Percentiles rank a stretch among this genome's conserved stretches.
Evolutionary conservation across 306 rosid species (phyloP).

Genomic region (Spatholobus suberectus): DNA sequence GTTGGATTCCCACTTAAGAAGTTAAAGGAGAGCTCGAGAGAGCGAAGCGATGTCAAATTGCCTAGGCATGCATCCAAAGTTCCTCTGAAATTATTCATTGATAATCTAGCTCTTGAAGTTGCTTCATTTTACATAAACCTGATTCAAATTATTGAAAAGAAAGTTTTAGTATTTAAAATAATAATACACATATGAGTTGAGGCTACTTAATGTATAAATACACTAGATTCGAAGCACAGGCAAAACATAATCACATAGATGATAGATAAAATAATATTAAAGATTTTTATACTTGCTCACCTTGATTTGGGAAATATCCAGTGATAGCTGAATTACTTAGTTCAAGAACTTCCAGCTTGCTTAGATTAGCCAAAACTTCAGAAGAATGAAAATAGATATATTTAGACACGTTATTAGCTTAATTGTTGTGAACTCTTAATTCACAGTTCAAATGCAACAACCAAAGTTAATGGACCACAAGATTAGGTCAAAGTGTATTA

Average conservation of each 20-base stretch:
- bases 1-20: background rate
- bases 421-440: background rate
- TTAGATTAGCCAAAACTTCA: constrained; percentile 9
- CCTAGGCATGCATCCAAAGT: background rate
- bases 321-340: background rate
- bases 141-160: background rate
- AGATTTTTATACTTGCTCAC: background rate
- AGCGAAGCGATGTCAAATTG: constrained; percentile 10
- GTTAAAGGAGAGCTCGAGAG: background rate
- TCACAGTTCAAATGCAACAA: background rate
- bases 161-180: background rate
- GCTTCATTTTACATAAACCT: constrained; percentile 18
- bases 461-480: background rate
- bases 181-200: background rate
- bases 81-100: background rate
- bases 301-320: background rate
- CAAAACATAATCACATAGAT: background rate
- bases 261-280: background rate
- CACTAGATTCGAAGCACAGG: background rate
- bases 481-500: no score
- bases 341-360: background rate
- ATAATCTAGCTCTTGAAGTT: background rate
- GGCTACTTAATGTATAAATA: background rate
- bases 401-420: background rate
- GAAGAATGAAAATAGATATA: background rate